Evolutionary conservation across 2,329 filamentous ascomycete genomes (phyloP).

Genomic region (Endothia cerciana): DNA sequence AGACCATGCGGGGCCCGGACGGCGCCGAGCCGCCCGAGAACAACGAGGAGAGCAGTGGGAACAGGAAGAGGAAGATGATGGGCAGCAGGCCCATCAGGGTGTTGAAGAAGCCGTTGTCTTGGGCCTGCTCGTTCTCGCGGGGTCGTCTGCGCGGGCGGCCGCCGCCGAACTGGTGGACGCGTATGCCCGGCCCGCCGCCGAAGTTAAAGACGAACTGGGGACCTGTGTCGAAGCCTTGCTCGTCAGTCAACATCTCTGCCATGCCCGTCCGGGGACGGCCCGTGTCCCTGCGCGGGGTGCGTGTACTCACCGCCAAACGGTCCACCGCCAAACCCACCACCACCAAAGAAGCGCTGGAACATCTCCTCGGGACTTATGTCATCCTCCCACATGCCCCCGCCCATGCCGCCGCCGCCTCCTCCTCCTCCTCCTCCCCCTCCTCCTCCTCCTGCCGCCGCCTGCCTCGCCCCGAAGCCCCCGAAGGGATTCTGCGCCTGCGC

Average conservation of each 20-base stretch:
- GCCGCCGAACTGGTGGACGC: constrained; percentile 95
- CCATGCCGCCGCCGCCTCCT: constrained; percentile 44
- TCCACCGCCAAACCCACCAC: constrained; percentile 70
- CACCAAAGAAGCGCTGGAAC: constrained; percentile 96
- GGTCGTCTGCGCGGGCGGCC: constrained; percentile 76
- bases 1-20: constrained; percentile 71
- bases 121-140: constrained; percentile 59
- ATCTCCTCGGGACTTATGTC: constrained; percentile 96
- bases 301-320: constrained; percentile 45
- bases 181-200: constrained; percentile 85
- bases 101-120: constrained; percentile 55
- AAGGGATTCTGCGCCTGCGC: constrained; percentile 67
- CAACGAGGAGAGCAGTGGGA: constrained; percentile 80
- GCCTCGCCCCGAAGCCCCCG: constrained; percentile 58
- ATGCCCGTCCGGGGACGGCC: not conserved
- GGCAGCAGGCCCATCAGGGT: constrained; percentile 79
- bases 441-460: constrained; percentile 44
- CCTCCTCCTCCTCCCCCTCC: constrained; percentile 38
- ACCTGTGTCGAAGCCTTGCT: constrained; percentile 69
- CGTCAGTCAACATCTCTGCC: constrained; percentile 26
- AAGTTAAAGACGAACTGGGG: constrained; percentile 96
- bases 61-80: constrained; percentile 85
- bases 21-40: constrained; percentile 63
- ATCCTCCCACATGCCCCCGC: constrained; percentile 75
- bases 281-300: too few species aligned